A percentile compares a stretch with the other conserved stretches of the same genome.
These are phyloP conservation scores for Psidium guajava DNA, from an alignment of 345 rosid genomes.

Conservation along the genomic window DNA sequence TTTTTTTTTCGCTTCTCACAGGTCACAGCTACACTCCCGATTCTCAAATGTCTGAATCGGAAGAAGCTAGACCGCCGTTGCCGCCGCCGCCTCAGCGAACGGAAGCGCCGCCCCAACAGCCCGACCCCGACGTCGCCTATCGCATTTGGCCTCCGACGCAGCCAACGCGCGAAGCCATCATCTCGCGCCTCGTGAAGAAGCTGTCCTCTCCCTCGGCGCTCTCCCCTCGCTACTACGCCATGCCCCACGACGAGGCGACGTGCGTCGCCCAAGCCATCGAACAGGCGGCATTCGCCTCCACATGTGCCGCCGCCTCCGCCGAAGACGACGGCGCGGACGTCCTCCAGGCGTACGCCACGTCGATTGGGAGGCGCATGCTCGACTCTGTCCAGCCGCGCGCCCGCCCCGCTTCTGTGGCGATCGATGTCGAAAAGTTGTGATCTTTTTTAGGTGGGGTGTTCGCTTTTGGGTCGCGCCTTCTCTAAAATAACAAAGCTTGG, in stretches of 20 bases:
- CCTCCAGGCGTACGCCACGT: constrained; percentile 9
- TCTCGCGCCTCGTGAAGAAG: constrained; percentile 9
- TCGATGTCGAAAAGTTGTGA: neutral
- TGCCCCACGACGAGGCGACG: constrained; percentile 1
- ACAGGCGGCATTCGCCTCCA: constrained; percentile 6
- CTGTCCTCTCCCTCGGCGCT: constrained; percentile 7
- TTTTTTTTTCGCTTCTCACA: too few species aligned
- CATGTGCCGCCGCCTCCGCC: neutral
- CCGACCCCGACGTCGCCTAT: neutral
- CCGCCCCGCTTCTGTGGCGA: neutral
- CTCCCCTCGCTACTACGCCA: constrained; percentile 1
- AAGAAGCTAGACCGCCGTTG: neutral
- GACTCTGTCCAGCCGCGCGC: constrained; percentile 2
- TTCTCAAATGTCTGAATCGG: neutral
- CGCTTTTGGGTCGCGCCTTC: neutral
- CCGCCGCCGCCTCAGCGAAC: neutral
- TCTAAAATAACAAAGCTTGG: neutral
- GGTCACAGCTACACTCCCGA: neutral
- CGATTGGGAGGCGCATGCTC: constrained; percentile 12
- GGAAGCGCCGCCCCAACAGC: neutral
- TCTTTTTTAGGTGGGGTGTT: neutral
- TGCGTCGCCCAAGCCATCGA: constrained; percentile 4
- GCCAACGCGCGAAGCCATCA: constrained; percentile 13
- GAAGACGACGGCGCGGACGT: constrained; percentile 6
- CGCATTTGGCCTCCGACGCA: constrained; percentile 15